Conservation (phyloP, 371 early-diverging fungal genomes). For the Synchytrium microbalum region DNA sequence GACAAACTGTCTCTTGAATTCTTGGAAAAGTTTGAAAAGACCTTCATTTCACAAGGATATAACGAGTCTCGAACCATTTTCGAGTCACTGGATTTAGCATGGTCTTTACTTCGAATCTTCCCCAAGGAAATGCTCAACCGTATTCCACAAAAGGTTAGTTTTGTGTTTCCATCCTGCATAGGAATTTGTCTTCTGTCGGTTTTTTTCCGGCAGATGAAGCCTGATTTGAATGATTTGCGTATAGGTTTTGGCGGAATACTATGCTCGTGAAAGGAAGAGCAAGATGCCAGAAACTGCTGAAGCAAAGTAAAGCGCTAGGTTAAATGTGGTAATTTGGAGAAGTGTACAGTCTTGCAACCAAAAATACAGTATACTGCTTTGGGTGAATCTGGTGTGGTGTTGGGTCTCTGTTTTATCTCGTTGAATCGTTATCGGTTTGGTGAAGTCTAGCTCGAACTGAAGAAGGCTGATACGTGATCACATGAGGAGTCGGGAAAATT, state of each 20-base stretch:
- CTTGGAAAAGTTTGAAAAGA: slow-evolving; percentile 98
- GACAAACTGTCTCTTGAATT: slow-evolving; percentile 98
- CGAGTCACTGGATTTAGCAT: slow-evolving; percentile 97
- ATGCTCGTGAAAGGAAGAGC: not conserved
- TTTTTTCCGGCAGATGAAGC: not conserved
- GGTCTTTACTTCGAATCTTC: slow-evolving; percentile 98
- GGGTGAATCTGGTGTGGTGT: no score
- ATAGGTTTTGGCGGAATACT: not conserved
- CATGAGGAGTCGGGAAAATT: no score
- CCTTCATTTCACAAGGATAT: slow-evolving; percentile 93
- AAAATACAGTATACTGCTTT: no score
- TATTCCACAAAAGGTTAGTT: slow-evolving; percentile 88
- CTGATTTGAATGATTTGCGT: not conserved
- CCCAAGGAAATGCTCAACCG: slow-evolving; percentile 99
- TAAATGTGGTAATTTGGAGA: no score
- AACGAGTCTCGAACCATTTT: slow-evolving; percentile 96
- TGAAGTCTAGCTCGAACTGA: no score
- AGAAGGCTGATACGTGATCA: no score
- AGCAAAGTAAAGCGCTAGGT: not conserved
- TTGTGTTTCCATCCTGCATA: not conserved
- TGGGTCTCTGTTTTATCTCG: no score
- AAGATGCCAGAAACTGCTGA: not conserved
- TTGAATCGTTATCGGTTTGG: no score
- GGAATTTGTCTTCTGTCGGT: no score
- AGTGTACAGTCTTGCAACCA: no score